phyloP scores from a whole-genome alignment of 1,284 basidiomycete genomes.

The Cryptococcus depauperatus region DNA sequence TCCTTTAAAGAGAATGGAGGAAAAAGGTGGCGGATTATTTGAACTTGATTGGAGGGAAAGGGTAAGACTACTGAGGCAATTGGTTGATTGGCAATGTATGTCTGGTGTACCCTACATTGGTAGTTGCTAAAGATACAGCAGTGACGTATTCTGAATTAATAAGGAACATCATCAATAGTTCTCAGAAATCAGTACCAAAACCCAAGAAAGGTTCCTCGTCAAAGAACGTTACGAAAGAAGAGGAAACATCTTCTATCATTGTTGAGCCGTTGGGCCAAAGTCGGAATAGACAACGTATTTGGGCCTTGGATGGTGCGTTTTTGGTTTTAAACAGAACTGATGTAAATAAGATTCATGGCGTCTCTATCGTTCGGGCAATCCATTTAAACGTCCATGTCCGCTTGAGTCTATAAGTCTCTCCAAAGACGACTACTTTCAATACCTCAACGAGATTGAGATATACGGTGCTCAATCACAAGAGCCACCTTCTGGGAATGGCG shows the following conservation, averaged over 20 bases:
- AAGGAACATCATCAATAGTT: conserved; percentile 28
- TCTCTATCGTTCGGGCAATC: conserved; percentile 42
- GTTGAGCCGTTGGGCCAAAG: conserved; percentile 35
- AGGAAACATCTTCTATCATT: conserved; percentile 15
- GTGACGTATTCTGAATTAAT: conserved; percentile 35
- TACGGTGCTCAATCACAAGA: conserved; percentile 13
- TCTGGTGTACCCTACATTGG: conserved; percentile 1
- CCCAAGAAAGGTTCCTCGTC: conserved; percentile 11
- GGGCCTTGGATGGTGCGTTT: conserved; percentile 41
- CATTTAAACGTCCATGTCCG: conserved; percentile 43
- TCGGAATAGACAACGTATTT: conserved; percentile 38
- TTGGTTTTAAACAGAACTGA: not conserved
- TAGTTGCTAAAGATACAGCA: conserved; percentile 2
- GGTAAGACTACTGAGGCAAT: conserved; percentile 34
- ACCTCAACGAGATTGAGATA: conserved; percentile 17
- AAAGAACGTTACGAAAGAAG: conserved; percentile 2
- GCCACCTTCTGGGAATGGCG: conserved; percentile 5
- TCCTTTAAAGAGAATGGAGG: conserved; percentile 28
- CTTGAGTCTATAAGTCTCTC: conserved; percentile 25
- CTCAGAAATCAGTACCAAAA: conserved; percentile 22
- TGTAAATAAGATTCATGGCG: conserved; percentile 27
- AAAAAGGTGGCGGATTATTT: conserved; percentile 32
- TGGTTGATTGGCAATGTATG: conserved; percentile 45
- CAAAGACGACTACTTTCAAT: conserved; percentile 23
- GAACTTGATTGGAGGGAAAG: conserved; percentile 39